phyloP scores from a whole-genome alignment of 495 filamentous ascomycete genomes.

The Aspergillus campestris region DNA sequence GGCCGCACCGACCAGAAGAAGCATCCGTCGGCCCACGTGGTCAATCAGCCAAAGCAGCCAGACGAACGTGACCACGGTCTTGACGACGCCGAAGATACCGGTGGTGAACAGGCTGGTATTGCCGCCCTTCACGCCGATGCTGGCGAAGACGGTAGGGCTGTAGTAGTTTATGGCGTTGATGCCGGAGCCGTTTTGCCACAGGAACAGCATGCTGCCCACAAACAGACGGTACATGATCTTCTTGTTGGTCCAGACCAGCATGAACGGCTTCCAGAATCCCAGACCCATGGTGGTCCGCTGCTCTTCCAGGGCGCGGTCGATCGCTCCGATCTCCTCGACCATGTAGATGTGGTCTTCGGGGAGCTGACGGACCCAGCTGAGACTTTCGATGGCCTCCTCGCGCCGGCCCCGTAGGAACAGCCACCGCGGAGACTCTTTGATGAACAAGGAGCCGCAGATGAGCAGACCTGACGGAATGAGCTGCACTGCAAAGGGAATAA shows the following conservation, averaged over 20 bases:
- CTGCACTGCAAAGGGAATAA: slow-evolving; percentile 51
- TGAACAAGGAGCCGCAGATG: slow-evolving; percentile 38
- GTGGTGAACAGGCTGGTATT: slow-evolving; percentile 44
- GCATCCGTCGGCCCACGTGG: slow-evolving; percentile 56
- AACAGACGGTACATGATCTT: slow-evolving; percentile 60
- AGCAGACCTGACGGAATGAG: slow-evolving; percentile 45
- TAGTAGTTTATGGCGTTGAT: slow-evolving; percentile 70
- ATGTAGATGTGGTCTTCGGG: slow-evolving; percentile 54
- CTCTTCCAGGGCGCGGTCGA: slow-evolving; percentile 54
- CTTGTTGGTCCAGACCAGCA: slow-evolving; percentile 42
- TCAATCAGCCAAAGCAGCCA: slow-evolving; percentile 68
- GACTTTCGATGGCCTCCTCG: slow-evolving; percentile 49
- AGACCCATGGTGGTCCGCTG: slow-evolving; percentile 50
- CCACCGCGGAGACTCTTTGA: slow-evolving; percentile 53
- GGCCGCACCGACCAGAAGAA: slow-evolving; percentile 64
- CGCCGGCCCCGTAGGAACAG: slow-evolving; percentile 41
- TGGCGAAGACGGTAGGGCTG: slow-evolving; percentile 50
- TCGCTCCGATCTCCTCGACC: slow-evolving; percentile 55
- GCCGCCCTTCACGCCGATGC: slow-evolving; percentile 47
- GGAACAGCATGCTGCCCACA: slow-evolving; percentile 57
- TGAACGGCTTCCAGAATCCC: slow-evolving; percentile 65
- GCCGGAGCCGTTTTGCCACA: slow-evolving; percentile 60
- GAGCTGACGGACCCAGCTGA: slow-evolving; percentile 59
- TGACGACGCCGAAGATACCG: slow-evolving; percentile 47
- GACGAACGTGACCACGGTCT: slow-evolving; percentile 49